Evolutionary conservation across 345 rosid species (phyloP).

Genomic region (Eucalyptus cladocalyx): DNA sequence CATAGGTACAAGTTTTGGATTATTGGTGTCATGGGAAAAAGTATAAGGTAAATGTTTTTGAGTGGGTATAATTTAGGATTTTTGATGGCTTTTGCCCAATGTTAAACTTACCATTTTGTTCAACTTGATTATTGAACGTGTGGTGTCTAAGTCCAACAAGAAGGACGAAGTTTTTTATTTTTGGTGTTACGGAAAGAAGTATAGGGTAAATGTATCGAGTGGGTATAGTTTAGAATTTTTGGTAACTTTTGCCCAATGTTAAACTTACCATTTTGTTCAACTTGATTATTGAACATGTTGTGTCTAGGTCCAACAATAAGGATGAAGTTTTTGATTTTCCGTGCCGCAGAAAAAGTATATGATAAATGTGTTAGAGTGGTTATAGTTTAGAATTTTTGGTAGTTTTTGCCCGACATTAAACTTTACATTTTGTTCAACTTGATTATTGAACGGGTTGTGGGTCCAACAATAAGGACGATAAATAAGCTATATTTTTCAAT

Average conservation of each 20-base stretch:
- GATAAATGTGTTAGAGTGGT: neutral
- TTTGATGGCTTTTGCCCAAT: neutral
- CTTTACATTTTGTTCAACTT: neutral
- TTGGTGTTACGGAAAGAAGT: neutral
- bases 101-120: neutral
- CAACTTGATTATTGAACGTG: neutral
- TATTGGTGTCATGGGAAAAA: neutral
- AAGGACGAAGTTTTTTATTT: no score
- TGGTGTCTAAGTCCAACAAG: neutral
- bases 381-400: no score
- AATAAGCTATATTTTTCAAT: neutral
- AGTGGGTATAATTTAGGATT: neutral
- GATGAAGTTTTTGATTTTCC: fast-evolving
- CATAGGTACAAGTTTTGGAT: no score
- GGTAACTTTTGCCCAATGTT: neutral
- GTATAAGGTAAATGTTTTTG: no score
- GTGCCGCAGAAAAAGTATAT: fast-evolving
- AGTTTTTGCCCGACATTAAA: neutral
- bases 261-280: neutral
- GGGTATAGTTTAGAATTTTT: neutral
- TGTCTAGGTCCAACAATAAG: neutral
- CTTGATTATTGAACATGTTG: neutral
- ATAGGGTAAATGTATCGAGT: no score
- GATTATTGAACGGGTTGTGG: neutral
- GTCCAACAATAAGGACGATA: neutral